These are phyloP conservation scores for Venturia effusa DNA, from an alignment of 2,329 filamentous ascomycete species.

Conservation along the genomic window DNA sequence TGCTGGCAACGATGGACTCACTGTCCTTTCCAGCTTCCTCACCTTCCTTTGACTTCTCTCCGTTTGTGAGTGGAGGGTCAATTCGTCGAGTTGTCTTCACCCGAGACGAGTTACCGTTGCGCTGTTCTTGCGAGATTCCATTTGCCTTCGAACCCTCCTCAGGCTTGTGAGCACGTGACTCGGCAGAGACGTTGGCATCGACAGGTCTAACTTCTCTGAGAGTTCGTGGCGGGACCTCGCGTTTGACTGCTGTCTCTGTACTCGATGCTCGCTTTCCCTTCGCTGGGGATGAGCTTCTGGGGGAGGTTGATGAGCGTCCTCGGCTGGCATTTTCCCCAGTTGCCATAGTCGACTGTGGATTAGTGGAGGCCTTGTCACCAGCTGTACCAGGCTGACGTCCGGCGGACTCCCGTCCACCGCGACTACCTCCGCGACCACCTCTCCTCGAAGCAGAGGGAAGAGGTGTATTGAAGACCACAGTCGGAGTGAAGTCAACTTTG, in stretches of 20 bases:
- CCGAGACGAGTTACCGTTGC: background rate
- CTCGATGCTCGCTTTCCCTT: constrained; percentile 26
- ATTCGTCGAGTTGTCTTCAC: background rate
- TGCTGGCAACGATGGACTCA: background rate
- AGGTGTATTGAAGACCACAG: constrained; percentile 77
- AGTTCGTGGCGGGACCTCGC: background rate
- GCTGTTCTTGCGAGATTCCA: background rate
- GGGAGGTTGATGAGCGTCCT: constrained; percentile 13
- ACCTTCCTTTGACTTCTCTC: constrained; percentile 1
- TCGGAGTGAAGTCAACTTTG: constrained; percentile 69
- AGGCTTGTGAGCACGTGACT: background rate
- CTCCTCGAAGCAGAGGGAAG: constrained; percentile 45
- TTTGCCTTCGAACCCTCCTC: background rate
- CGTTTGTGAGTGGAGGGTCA: constrained; percentile 1
- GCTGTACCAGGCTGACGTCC: background rate
- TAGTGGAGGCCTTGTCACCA: background rate
- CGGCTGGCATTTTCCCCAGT: background rate
- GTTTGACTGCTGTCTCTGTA: constrained; percentile 18
- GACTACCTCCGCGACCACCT: constrained; percentile 42
- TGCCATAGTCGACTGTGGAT: background rate
- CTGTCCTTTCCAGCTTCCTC: background rate
- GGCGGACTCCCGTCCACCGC: constrained; percentile 19
- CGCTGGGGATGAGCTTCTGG: constrained; percentile 20
- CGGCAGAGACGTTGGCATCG: background rate
- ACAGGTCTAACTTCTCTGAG: background rate